Conservation (phyloP, 2,329 filamentous ascomycete genomes). For the Paraphaeosphaeria minitans region DNA sequence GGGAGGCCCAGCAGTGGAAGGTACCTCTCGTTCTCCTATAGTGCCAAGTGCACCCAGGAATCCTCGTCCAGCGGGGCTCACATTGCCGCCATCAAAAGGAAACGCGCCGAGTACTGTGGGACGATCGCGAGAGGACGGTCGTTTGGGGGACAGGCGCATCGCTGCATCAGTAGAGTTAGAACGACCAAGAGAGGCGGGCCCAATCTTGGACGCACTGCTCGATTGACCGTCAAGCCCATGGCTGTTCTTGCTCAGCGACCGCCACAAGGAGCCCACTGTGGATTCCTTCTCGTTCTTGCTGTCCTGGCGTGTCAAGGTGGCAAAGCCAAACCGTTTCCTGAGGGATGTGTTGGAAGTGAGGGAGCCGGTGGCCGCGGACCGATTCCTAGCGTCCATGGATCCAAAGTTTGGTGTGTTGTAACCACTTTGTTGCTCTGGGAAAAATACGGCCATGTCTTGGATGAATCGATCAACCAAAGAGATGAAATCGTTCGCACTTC, state of each 20-base stretch:
- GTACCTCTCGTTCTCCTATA: constrained; percentile 58
- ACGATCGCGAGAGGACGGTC: constrained; percentile 62
- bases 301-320: constrained; percentile 75
- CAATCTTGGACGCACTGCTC: constrained; percentile 69
- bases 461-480: constrained; percentile 87
- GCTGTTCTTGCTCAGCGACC: constrained; percentile 82
- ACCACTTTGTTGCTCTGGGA: constrained; percentile 65
- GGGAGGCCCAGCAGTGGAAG: constrained; percentile 42
- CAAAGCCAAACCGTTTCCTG: constrained; percentile 81
- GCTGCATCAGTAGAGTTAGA: constrained; percentile 81
- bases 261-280: constrained; percentile 77
- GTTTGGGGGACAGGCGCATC: constrained; percentile 50
- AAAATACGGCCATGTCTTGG: constrained; percentile 87
- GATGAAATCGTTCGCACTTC: constrained; percentile 80
- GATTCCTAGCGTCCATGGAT: constrained; percentile 62
- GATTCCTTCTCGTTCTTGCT: constrained; percentile 74
- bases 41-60: constrained; percentile 51
- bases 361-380: constrained; percentile 71
- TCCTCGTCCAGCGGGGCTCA: constrained; percentile 39
- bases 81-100: constrained; percentile 52
- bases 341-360: constrained; percentile 87
- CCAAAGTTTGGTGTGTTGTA: constrained; percentile 59
- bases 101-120: constrained; percentile 56
- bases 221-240: constrained; percentile 53
- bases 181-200: constrained; percentile 59